Conservation (phyloP, 2,329 filamentous ascomycete genomes). For the Pseudogymnoascus sp. region DNA sequence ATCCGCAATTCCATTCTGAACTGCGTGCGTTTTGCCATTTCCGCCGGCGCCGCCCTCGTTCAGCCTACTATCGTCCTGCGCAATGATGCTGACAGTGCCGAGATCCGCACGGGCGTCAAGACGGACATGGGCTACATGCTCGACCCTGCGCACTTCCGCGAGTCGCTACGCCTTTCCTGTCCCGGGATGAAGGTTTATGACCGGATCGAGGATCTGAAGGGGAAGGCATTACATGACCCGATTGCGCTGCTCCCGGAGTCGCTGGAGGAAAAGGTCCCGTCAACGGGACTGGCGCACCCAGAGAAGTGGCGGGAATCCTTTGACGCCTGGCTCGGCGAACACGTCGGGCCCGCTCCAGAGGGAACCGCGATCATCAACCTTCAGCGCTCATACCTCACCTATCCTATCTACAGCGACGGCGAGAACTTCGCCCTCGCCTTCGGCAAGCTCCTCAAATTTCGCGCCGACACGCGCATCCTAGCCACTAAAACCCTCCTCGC, state of each 20-base stretch:
- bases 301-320: conserved; percentile 27
- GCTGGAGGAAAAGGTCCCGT: conserved; percentile 17
- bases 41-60: conserved; percentile 31
- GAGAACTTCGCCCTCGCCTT: conserved; percentile 18
- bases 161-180: conserved; percentile 23
- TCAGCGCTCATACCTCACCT: conserved; percentile 20
- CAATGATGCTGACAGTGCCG: conserved; percentile 26
- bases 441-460: conserved; percentile 22
- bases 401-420: conserved; percentile 19
- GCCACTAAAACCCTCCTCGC: conserved; percentile 18
- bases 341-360: conserved; percentile 64
- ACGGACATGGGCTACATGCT: conserved; percentile 23
- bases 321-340: conserved; percentile 71
- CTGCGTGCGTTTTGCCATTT: conserved; percentile 35
- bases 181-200: conserved; percentile 21
- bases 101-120: conserved; percentile 16
- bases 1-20: conserved; percentile 36
- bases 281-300: conserved; percentile 18
- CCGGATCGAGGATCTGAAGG: conserved; percentile 17
- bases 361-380: conserved; percentile 18
- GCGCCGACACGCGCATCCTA: conserved; percentile 18
- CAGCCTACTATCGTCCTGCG: conserved; percentile 32
- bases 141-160: conserved; percentile 22
- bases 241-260: conserved; percentile 21
- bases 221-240: conserved; percentile 13